Evolutionary conservation across 202 grass and related monocot genomes (phyloP).

Genomic region (Cymbopogon flexuosus): DNA sequence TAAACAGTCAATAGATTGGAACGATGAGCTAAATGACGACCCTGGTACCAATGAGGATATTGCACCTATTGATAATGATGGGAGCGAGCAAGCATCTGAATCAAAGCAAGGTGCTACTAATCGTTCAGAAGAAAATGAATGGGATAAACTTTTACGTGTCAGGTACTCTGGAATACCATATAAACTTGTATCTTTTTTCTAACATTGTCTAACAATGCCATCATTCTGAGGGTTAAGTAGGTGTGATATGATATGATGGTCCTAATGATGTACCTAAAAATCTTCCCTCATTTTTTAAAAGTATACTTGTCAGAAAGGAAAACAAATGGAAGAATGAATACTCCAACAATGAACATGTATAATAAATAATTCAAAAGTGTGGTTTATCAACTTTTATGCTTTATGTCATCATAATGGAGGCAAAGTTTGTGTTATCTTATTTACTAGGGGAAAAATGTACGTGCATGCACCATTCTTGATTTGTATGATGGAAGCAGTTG

Average conservation of each 20-base stretch:
- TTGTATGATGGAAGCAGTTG: not conserved
- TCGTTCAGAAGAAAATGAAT: constrained; percentile 82
- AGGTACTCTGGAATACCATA: constrained; percentile 44
- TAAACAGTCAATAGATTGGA: constrained; percentile 95
- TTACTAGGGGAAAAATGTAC: not conserved
- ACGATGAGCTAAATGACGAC: constrained; percentile 83
- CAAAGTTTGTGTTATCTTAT: not conserved
- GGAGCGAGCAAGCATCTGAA: constrained; percentile 50
- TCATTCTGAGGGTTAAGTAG: not conserved
- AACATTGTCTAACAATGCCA: not conserved
- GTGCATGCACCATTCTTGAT: not conserved
- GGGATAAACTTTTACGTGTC: constrained; percentile 96
- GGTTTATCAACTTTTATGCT: not conserved
- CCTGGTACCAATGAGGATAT: constrained; percentile 46
- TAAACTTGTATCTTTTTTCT: constrained; percentile 5
- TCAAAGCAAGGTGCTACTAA: constrained; percentile 52
- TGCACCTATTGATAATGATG: constrained; percentile 47
- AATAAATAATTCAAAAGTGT: not conserved
- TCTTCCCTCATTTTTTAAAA: not conserved
- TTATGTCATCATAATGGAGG: not conserved
- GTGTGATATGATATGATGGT: not conserved
- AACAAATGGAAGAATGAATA: not conserved
- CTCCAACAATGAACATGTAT: not conserved
- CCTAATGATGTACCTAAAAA: not conserved
- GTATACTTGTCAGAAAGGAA: not conserved